These are phyloP conservation scores for Scheffersomyces illinoinensis DNA, from an alignment of 1,139 yeast genomes.

Conservation along the genomic window DNA sequence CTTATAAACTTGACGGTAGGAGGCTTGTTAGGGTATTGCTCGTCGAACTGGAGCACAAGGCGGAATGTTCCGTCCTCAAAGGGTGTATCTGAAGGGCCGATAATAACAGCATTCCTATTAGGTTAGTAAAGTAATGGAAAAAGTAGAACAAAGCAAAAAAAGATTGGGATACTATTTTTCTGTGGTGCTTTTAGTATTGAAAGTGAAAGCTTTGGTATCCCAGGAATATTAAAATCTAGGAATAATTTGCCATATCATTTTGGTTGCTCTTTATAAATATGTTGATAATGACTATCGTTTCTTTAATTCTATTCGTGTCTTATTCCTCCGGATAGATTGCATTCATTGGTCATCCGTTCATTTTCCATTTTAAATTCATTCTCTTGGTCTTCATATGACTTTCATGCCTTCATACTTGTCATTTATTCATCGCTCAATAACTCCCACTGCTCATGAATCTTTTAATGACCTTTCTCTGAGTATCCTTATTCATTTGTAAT, in stretches of 20 bases:
- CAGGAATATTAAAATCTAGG: not conserved
- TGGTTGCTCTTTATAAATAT: not conserved
- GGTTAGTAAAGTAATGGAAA: constrained; percentile 8
- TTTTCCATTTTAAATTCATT: not conserved
- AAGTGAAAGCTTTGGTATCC: not conserved
- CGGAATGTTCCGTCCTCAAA: constrained; percentile 98
- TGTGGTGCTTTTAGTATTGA: too few relatives aligned
- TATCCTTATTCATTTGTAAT: not conserved
- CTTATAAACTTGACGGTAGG: constrained; percentile 88
- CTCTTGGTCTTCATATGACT: too few relatives aligned
- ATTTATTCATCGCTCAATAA: not conserved
- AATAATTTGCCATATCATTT: not conserved
- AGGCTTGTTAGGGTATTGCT: constrained; percentile 96
- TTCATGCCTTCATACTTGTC: too few relatives aligned
- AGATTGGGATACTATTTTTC: too few relatives aligned
- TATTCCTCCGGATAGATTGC: not conserved
- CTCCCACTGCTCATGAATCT: not conserved
- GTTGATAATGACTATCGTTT: not conserved
- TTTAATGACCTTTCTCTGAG: not conserved
- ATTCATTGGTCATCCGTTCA: not conserved
- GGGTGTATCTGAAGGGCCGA: constrained; percentile 97
- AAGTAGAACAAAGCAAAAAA: not conserved
- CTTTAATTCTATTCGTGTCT: not conserved
- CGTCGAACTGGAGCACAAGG: constrained; percentile 84
- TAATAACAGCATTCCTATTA: constrained; percentile 84